Evolutionary conservation across 371 early-diverging fungal genomes (phyloP), one percentile per base, ranked within the genome.

Genomic region (Mortierella sp.): DNA sequence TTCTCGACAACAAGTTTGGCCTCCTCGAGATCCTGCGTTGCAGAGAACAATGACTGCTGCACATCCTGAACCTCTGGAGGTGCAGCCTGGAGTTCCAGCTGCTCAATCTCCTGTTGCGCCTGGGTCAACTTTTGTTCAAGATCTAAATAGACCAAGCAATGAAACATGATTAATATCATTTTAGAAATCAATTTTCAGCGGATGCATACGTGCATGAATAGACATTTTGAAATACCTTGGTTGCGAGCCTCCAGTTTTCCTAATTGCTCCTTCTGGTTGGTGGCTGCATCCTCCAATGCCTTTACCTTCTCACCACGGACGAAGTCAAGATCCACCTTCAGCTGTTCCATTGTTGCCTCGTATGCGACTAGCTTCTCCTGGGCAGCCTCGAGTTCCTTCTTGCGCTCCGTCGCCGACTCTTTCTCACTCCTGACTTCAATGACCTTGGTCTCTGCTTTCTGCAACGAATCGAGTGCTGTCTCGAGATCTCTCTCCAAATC

Each of bases 1-100:
- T 71, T 77, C 16, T 66, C 68, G 0, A 44, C 53, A 19, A 40
- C 31, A 1, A 43, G 52, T 24, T 82, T 82, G 7, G 50, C 64
- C 11, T 74, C 71, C 19, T 74, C 78, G 2, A 82, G 48, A 24
- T 82, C 78, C 40, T 82, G 82, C 10, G 82, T 82, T 7, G 75
- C 74, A 29, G 74, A 70, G 41, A 77, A 74, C 22, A 77, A 52
- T 37, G 77, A 34, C 41, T 77, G 77, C 26, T 82, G 82, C 16
- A 77, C 72, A 43, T 82, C 82, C 43, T 82, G 82, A n/a, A 82
- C 68, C 22, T 82, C 82, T 44, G 72, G 68, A 3, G 82, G 82
- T 29, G 71, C 77, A 0, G 68, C 68, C 58, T 82, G 82, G 31
- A 77, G 66, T 45, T 82, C 82, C 4, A 82, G 64, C 24, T 77